These are phyloP conservation scores for Botryotinia convoluta DNA, from an alignment of 2,329 filamentous ascomycete genomes.

Conservation along the genomic window DNA sequence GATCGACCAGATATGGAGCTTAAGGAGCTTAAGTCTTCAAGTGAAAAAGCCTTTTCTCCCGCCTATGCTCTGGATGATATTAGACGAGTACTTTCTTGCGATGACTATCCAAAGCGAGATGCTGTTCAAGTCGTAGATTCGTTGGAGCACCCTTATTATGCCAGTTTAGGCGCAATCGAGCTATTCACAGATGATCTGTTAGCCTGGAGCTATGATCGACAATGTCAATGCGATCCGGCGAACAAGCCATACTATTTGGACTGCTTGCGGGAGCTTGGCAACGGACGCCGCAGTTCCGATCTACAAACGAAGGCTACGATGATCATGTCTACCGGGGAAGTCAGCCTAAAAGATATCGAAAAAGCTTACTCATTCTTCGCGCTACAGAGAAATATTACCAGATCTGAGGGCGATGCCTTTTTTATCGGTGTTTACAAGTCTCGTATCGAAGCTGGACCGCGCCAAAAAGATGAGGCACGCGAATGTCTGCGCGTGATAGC, in stretches of 20 bases:
- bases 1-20: conserved; percentile 27
- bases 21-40: conserved; percentile 22
- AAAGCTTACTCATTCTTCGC: conserved; percentile 59
- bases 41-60: conserved; percentile 13
- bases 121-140: conserved; percentile 38
- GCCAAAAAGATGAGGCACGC: conserved; percentile 54
- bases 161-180: conserved; percentile 58
- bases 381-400: conserved; percentile 46
- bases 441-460: conserved; percentile 52
- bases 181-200: conserved; percentile 63
- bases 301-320: conserved; percentile 57
- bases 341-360: conserved; percentile 54
- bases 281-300: conserved; percentile 48
- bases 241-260: conserved; percentile 62
- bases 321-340: conserved; percentile 56
- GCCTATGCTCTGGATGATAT: conserved; percentile 31
- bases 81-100: conserved; percentile 33
- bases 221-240: conserved; percentile 53
- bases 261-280: conserved; percentile 59
- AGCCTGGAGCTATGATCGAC: conserved; percentile 59
- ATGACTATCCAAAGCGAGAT: conserved; percentile 33
- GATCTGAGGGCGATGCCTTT: conserved; percentile 50
- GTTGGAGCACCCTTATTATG: conserved; percentile 48
- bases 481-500: conserved; percentile 59
- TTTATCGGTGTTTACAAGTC: conserved; percentile 62